Evolutionary conservation across 768 basidiomycete genomes (phyloP), one percentile per base, ranked within the genome.

Genomic region (Lactarius hengduanensis): DNA sequence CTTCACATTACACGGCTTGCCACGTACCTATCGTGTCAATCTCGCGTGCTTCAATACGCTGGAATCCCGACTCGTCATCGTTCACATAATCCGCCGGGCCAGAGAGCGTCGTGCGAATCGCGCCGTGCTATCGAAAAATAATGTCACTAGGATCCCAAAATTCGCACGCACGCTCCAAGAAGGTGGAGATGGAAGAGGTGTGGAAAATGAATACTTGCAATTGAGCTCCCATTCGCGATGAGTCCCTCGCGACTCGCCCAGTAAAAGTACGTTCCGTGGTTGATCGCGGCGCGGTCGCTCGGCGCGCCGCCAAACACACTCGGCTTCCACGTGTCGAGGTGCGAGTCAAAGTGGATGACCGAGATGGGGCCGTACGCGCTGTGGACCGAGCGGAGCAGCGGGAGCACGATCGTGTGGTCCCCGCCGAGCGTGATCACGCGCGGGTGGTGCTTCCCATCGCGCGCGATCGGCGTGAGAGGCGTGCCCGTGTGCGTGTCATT

Each of bases 201-300:
- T 47, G 73, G 38, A 40, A 74, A 78, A 73, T 45, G 67, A 76
- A 83, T 71, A 90, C 89, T 90, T 90, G 88, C 90, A 86, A 90
- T 90, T 76, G 89, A 90, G 64, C 83, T 83, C 69, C 89, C 89
- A 66, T 91, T 89, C 71, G 80, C 81, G 69, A 96, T 88, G 54
- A 93, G 79, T 2, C 93, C 92, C 72, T 93, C 91, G 71, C 89
- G 84, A 66, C 86, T 87, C 0, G 94, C 94, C 83, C 90, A 90
- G 77, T 92, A 94, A 76, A 95, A 95, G 79, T 94, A 94, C 3
- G 91, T 92, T 15, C 92, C 93, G 66, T 95, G 93, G 67, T 91
- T 94, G 69, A 95, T 86, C 26, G 86, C 86, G 0, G 88, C 89
- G 64, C 87, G 87, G 0, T 82, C 80, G 32, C 87, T 87, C 4